These are phyloP conservation scores for Coemansia sp. DNA, from an alignment of 192 early-diverging fungal species.

Conservation along the genomic window DNA sequence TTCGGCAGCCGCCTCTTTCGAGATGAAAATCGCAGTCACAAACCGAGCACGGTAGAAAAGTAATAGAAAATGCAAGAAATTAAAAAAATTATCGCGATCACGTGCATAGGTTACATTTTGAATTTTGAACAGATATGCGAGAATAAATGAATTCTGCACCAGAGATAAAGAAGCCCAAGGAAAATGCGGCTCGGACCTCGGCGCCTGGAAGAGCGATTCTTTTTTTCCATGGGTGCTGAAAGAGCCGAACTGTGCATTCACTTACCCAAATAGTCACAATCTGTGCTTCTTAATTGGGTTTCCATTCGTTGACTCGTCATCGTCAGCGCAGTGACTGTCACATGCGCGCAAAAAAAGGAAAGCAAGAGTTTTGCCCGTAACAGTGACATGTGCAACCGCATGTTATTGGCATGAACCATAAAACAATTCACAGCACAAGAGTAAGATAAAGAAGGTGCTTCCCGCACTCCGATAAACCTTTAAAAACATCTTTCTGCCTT, in stretches of 20 bases:
- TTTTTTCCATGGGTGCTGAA: too few species aligned
- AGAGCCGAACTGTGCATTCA: too few species aligned
- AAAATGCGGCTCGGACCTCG: not conserved
- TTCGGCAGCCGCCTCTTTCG: not conserved
- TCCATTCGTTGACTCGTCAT: not conserved
- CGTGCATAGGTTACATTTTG: conserved; percentile 5
- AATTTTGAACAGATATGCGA: not conserved
- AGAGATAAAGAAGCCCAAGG: not conserved
- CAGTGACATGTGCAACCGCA: too few species aligned
- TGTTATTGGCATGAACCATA: too few species aligned
- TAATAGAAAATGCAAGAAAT: not conserved
- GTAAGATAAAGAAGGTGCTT: too few species aligned
- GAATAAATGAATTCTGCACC: too few species aligned
- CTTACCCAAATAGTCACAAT: too few species aligned
- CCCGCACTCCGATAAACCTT: not conserved
- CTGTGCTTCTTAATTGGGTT: not conserved
- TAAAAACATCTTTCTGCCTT: not conserved
- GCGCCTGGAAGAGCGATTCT: not conserved
- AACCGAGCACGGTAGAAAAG: not conserved
- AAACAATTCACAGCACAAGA: too few species aligned
- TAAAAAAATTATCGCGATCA: not conserved
- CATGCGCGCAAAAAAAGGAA: not conserved
- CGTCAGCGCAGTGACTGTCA: not conserved
- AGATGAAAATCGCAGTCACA: not conserved
- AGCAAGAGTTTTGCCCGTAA: too few species aligned